Percentiles rank a stretch among this genome's conserved stretches.
Conservation (phyloP, 495 filamentous ascomycete species). For the Aspergillus affinis region DNA sequence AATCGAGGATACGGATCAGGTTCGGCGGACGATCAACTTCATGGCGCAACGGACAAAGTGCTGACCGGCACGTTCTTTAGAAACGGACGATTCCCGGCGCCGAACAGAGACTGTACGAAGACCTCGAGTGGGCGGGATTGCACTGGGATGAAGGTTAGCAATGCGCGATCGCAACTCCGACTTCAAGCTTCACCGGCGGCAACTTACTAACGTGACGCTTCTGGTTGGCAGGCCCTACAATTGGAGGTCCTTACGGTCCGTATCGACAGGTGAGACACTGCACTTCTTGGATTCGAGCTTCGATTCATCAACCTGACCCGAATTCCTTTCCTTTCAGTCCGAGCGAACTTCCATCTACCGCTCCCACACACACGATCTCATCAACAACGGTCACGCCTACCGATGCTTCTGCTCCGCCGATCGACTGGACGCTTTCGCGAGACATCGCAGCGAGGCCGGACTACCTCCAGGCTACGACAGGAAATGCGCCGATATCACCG, state of each 20-base stretch:
- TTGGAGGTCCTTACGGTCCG: constrained; percentile 76
- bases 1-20: constrained; percentile 95
- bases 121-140: constrained; percentile 85
- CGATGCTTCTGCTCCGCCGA: constrained; percentile 87
- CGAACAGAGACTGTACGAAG: constrained; percentile 70
- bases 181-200: not conserved
- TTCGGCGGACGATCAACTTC: constrained; percentile 36
- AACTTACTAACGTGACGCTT: not conserved
- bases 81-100: constrained; percentile 77
- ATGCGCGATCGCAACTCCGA: not conserved
- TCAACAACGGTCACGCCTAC: constrained; percentile 74
- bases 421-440: constrained; percentile 63
- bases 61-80: constrained; percentile 45
- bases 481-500: constrained; percentile 65
- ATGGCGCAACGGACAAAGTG: constrained; percentile 3
- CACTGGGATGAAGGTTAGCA: constrained; percentile 85
- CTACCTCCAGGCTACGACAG: constrained; percentile 73
- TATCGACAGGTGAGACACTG: constrained; percentile 72
- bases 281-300: not conserved
- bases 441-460: constrained; percentile 56
- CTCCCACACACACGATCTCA: constrained; percentile 66
- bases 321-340: constrained; percentile 52
- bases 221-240: constrained; percentile 61
- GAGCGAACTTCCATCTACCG: constrained; percentile 75
- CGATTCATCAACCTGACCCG: constrained; percentile 9